These are phyloP conservation scores for Cephaloascus albidus DNA, from an alignment of 805 yeast species.

Conservation along the genomic window DNA sequence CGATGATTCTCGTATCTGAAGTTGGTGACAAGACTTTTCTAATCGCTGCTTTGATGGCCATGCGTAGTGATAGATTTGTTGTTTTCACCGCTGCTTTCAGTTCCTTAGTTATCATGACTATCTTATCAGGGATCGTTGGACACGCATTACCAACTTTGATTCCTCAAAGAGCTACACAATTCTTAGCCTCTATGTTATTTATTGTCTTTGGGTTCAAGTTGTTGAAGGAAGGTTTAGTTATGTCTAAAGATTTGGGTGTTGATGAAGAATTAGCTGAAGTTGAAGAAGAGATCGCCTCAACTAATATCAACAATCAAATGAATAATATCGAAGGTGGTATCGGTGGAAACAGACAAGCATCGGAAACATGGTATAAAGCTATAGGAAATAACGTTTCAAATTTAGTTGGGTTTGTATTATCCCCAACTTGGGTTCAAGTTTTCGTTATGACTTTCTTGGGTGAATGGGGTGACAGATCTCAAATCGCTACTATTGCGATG, in stretches of 20 bases:
- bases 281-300: constrained; percentile 78
- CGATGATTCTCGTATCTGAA: constrained; percentile 93
- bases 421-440: constrained; percentile 91
- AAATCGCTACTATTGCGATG: constrained; percentile 96
- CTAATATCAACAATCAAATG: constrained; percentile 41
- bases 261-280: constrained; percentile 96
- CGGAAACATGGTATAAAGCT: constrained; percentile 15
- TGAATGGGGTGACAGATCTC: constrained; percentile 99
- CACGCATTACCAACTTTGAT: constrained; percentile 81
- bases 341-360: constrained; percentile 5
- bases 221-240: constrained; percentile 69
- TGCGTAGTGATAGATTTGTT: constrained; percentile 75
- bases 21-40: constrained; percentile 96
- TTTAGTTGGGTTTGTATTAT: constrained; percentile 54
- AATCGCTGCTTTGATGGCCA: constrained; percentile 96
- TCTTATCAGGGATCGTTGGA: constrained; percentile 85
- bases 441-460: constrained; percentile 94
- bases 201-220: constrained; percentile 74
- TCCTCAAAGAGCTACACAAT: constrained; percentile 71
- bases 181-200: constrained; percentile 74
- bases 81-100: constrained; percentile 87
- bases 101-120: constrained; percentile 84
- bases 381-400: constrained; percentile 34
- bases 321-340: constrained; percentile 54
- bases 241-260: constrained; percentile 79